Evolutionary conservation across 768 basidiomycete genomes (phyloP).

Genomic region (Nevesoporus exiguus): DNA sequence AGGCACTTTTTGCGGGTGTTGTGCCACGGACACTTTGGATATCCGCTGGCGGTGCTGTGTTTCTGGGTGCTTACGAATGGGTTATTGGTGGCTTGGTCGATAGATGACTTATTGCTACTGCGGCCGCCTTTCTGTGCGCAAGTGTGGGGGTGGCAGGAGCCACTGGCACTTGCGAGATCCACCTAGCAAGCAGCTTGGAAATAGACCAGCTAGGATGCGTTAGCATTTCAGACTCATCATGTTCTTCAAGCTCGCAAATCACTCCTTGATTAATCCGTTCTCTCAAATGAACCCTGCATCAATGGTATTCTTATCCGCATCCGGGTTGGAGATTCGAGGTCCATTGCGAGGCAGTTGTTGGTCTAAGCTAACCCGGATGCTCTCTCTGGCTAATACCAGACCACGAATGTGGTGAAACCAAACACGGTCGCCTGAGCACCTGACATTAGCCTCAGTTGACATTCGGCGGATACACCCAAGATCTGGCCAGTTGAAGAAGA

Average conservation of each 20-base stretch:
- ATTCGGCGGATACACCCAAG: too few relatives aligned
- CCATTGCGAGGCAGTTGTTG: too few relatives aligned
- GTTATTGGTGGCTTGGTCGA: conserved; percentile 49
- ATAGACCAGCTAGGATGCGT: too few relatives aligned
- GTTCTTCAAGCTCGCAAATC: background rate
- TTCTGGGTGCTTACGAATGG: conserved; percentile 96
- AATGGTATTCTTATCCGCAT: too few relatives aligned
- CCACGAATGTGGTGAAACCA: too few relatives aligned
- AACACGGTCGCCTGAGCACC: too few relatives aligned
- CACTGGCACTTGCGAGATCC: background rate
- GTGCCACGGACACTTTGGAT: conserved; percentile 96
- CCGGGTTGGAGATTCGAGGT: too few relatives aligned
- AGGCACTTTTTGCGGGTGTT: conserved; percentile 80
- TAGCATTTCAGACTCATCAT: background rate
- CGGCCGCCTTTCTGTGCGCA: background rate
- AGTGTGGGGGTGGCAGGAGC: background rate
- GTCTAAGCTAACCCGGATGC: too few relatives aligned
- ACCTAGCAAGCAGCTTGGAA: background rate
- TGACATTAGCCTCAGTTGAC: too few relatives aligned
- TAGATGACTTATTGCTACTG: conserved; percentile 8
- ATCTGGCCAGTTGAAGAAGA: too few relatives aligned
- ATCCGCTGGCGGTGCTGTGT: conserved; percentile 93
- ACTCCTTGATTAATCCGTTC: background rate
- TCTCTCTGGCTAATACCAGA: too few relatives aligned
- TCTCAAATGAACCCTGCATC: too few relatives aligned